These are phyloP conservation scores for Naematelia aurantialba DNA, from an alignment of 768 basidiomycete species.

Conservation along the genomic window DNA sequence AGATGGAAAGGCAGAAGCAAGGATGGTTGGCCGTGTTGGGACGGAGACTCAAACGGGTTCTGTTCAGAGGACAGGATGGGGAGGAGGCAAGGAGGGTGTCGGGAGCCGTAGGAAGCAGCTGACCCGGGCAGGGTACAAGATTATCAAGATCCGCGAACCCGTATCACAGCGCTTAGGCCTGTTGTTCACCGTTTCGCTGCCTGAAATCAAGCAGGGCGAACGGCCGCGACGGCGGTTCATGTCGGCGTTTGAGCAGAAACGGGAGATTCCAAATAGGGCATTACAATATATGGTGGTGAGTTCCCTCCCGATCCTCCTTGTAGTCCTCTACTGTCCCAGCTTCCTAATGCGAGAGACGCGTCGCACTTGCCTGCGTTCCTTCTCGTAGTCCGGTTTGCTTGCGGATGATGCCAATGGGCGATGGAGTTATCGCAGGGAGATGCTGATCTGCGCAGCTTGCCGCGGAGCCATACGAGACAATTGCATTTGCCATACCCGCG, in stretches of 20 bases:
- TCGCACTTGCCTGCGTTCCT: too few relatives aligned
- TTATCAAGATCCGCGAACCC: constrained; percentile 91
- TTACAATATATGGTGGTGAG: constrained; percentile 96
- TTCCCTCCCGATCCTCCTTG: constrained; percentile 22
- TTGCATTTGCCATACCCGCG: constrained; percentile 97
- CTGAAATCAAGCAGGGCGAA: constrained; percentile 84
- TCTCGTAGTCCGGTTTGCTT: not conserved
- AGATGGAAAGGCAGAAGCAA: not conserved
- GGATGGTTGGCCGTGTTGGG: too few relatives aligned
- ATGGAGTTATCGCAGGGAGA: not conserved
- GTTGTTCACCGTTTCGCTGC: constrained; percentile 87
- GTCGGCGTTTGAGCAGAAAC: constrained; percentile 96
- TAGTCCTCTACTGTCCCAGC: constrained; percentile 1
- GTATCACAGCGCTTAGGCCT: constrained; percentile 84
- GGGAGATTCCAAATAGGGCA: constrained; percentile 89
- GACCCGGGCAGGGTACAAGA: constrained; percentile 61
- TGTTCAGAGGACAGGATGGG: too few relatives aligned
- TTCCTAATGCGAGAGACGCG: too few relatives aligned
- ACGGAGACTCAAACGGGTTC: too few relatives aligned
- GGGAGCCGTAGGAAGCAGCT: too few relatives aligned
- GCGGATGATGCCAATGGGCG: too few relatives aligned
- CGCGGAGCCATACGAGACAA: constrained; percentile 98
- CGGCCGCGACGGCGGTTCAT: constrained; percentile 85
- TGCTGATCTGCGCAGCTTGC: constrained; percentile 65
- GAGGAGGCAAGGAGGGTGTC: too few relatives aligned